Evolutionary conservation across 371 early-diverging fungal genomes (phyloP), one percentile per base, ranked within the genome.

Genomic region (Mucor saturninus): DNA sequence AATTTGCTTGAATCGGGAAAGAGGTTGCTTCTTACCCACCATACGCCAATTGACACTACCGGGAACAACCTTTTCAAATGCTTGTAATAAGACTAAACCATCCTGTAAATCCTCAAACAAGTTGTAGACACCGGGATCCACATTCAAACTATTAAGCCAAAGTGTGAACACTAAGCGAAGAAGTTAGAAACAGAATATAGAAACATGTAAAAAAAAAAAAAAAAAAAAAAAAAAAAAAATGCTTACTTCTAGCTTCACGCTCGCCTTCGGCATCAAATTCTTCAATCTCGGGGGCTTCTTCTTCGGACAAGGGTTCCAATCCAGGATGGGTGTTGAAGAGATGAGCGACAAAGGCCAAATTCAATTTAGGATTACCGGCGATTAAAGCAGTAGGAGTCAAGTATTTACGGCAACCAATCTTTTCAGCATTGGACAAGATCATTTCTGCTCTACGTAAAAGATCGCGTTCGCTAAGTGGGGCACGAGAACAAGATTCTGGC

Each of bases 251-350:
- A n/a, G 97, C 94, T 77, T 97, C 98, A 59, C 98, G 93, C 72
- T 95, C 96, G 53, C 94, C 94, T 72, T 94, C 91, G 49, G 85
- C 85, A 71, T 89, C 89, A 80, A 94, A 94, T 21, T 91, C 91
- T 58, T 97, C 97, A 69, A 97, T 85, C 70, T 92, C 91, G 38
- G 96, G 86, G 35, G 86, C 89, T 63, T 93, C 92, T 71, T 93
- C 93, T 62, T 95, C 95, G 32, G 91, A 77, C 57, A 95, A 87
- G 56, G 93, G 92, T 56, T 87, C 95, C 50, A 98, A 82, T 39
- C 98, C 96, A 59, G 97, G 97, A 73, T 94, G 88, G 51, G 89
- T 96, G 82, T 97, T 97, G 84, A 97, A 97, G 57, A 97, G 73
- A 69, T 94, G 89, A 39, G 97, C 97, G 40, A 95, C 94, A 75